Base-by-base conservation (phyloP, 2,329 filamentous ascomycete species). In the Fusarium sp. region DNA sequence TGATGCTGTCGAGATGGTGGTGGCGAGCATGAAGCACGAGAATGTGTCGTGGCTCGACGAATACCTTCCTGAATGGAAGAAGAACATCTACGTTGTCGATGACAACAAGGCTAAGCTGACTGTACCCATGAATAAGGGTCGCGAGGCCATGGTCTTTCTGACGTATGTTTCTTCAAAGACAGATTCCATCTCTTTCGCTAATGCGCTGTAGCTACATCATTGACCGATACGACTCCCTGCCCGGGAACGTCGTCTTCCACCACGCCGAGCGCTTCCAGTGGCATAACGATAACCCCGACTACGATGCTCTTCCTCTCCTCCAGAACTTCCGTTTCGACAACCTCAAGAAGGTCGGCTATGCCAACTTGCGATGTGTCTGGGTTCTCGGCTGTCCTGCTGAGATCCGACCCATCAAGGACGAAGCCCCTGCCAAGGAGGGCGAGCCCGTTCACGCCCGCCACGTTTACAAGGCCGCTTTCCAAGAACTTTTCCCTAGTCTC, bases 331-430 rank as follows among this genome's bases (percentile, higher is more conserved):
- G 82, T 27, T 75, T 86, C 24, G 77, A 83, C 22, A 83, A 86
- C 60, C 81, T 90, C n/a, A 82, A 83, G 50, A 77, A 81, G 55
- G 80, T 83, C 53, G 88, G 88, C 47, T 90, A 90, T 75, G 84
- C 86, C 68, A 90, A 90, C 73, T 81, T 90, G 53, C 85, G 88
- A 54, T 90, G 89, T 75, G 85, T 85, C 68, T 87, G 84, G 85
- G 80, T 84, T 44, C 85, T 88, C 5, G 88, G 88, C 11, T 90
- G 88, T 66, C 82, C 85, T 6, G 76, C 71, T 50, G 83, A 85
- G 79, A 84, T 87, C 71, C 77, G 78, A 7, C 84, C 83, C 3
- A 72, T 78, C 20, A 70, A 74, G 22, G 78, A 83, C 58, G 80
- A 77, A 38, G 63, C 60, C 79, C 83, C 59, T 71, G 77, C 51